phyloP scores from a whole-genome alignment of 495 filamentous ascomycete species.

The Hypoxylon trugodes region DNA sequence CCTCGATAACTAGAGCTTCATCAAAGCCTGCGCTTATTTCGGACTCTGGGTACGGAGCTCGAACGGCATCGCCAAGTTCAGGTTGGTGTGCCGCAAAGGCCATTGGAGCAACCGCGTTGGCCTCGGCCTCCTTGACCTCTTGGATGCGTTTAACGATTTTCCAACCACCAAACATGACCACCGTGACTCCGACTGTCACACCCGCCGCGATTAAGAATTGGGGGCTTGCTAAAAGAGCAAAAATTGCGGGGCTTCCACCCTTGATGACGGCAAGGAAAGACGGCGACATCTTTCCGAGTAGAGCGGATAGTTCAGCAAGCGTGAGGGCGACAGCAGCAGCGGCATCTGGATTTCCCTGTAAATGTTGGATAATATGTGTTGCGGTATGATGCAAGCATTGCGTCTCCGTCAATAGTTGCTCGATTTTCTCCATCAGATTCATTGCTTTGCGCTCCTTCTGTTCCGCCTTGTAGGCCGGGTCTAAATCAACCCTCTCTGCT shows the following conservation, averaged over 20 bases:
- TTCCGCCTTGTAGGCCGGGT: constrained; percentile 43
- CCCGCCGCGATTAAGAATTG: constrained; percentile 94
- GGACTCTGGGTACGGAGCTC: constrained; percentile 33
- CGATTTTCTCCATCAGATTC: constrained; percentile 71
- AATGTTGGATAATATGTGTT: constrained; percentile 79
- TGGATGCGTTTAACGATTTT: constrained; percentile 91
- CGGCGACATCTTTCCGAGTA: constrained; percentile 86
- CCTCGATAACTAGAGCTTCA: constrained; percentile 59
- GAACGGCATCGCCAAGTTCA: background rate
- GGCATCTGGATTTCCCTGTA: constrained; percentile 91
- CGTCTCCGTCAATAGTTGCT: constrained; percentile 79
- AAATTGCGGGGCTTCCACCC: constrained; percentile 79
- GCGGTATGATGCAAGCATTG: constrained; percentile 89
- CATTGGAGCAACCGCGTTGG: constrained; percentile 60
- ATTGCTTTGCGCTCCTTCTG: constrained; percentile 63
- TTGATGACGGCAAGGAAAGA: constrained; percentile 78
- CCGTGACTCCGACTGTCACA: constrained; percentile 85
- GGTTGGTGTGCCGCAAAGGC: constrained; percentile 37
- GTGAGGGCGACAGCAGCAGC: constrained; percentile 94
- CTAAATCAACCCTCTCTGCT: constrained; percentile 51
- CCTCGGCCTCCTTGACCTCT: constrained; percentile 50
- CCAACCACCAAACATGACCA: constrained; percentile 94
- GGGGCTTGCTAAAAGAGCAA: constrained; percentile 85
- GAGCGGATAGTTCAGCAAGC: constrained; percentile 85
- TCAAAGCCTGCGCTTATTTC: constrained; percentile 50